Conservation (phyloP, 2,329 filamentous ascomycete genomes). For the Akanthomyces lecanii region DNA sequence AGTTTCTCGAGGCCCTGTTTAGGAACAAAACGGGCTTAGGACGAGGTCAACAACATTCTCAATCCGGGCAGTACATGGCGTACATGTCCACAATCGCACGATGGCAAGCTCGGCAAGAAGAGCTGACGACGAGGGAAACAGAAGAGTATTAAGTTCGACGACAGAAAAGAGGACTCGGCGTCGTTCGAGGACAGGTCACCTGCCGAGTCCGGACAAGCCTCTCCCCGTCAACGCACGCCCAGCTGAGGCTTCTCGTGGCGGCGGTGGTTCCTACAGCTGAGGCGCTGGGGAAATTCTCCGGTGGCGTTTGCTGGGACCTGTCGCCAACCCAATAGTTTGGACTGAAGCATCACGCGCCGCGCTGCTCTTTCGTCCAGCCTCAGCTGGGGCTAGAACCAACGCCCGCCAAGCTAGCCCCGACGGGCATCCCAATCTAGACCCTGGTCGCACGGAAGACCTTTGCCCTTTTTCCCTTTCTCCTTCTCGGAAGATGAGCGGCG, state of each 20-base stretch:
- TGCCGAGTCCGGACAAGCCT: background rate
- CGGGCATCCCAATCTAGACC: background rate
- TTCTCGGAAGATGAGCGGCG: no score
- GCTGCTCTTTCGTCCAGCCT: background rate
- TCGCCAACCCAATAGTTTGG: background rate
- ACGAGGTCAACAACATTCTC: no score
- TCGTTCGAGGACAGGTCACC: background rate
- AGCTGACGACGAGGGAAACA: no score
- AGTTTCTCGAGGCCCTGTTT: no score
- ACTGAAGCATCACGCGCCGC: background rate
- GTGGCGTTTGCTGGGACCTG: background rate
- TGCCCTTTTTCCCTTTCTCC: no score
- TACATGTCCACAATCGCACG: no score
- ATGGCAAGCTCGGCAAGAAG: no score
- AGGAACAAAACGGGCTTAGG: no score
- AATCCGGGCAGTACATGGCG: no score
- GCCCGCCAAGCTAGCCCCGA: background rate
- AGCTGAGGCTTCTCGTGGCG: background rate
- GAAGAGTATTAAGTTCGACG: no score
- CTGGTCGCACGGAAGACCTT: background rate
- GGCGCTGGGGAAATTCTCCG: background rate
- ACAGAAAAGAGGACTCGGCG: no score
- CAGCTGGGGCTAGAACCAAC: constrained; percentile 1
- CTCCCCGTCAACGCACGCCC: background rate
- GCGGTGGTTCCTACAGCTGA: background rate